phyloP scores from a whole-genome alignment of 2,329 filamentous ascomycete species.

The Neofusicoccum cordaticola region DNA sequence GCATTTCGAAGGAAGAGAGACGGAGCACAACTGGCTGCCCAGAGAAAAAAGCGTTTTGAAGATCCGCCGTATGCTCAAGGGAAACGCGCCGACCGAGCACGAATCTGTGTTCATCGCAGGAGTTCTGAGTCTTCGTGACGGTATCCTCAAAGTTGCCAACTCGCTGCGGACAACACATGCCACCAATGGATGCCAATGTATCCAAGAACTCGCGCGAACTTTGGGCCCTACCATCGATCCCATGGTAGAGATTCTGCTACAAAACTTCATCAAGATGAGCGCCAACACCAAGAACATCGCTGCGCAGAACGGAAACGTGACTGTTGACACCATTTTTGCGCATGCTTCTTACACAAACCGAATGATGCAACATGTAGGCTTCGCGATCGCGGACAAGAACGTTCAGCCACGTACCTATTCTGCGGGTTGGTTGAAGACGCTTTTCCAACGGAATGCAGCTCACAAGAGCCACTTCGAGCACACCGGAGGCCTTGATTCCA shows the following conservation, averaged over 20 bases:
- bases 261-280: slow-evolving; percentile 84
- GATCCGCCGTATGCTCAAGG: slow-evolving; percentile 73
- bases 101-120: slow-evolving; percentile 66
- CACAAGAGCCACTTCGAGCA: slow-evolving; percentile 85
- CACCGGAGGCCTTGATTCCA: slow-evolving; percentile 73
- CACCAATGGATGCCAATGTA: slow-evolving; percentile 76
- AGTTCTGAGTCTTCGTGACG: slow-evolving; percentile 75
- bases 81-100: slow-evolving; percentile 79
- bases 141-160: slow-evolving; percentile 79
- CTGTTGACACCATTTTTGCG: slow-evolving; percentile 76
- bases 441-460: slow-evolving; percentile 72
- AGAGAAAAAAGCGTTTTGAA: slow-evolving; percentile 78
- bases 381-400: slow-evolving; percentile 88
- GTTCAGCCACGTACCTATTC: slow-evolving; percentile 78
- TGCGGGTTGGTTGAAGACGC: slow-evolving; percentile 77
- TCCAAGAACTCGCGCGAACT: slow-evolving; percentile 78
- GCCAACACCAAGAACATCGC: slow-evolving; percentile 90
- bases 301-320: slow-evolving; percentile 76
- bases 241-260: slow-evolving; percentile 86
- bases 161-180: slow-evolving; percentile 88
- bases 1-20: slow-evolving; percentile 82
- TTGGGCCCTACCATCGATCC: slow-evolving; percentile 78
- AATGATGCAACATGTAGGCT: slow-evolving; percentile 80
- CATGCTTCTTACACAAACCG: slow-evolving; percentile 76
- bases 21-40: slow-evolving; percentile 86